These are phyloP conservation scores for Lachancea sp. DNA, from an alignment of 805 yeast species.

Conservation along the genomic window DNA sequence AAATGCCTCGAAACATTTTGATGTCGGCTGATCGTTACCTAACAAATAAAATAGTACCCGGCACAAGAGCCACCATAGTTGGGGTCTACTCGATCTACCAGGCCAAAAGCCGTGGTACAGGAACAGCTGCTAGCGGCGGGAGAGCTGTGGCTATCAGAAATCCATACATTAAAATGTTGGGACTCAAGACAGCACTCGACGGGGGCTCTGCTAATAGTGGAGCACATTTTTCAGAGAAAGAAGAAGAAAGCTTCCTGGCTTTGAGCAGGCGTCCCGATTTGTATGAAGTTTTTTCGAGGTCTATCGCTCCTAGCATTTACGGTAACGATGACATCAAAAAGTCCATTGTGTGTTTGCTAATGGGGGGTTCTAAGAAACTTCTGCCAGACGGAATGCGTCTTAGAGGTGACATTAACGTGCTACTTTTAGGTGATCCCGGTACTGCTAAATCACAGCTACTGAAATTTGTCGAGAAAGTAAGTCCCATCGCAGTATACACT, in stretches of 20 bases:
- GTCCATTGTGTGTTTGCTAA: constrained; percentile 82
- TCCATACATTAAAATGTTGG: constrained; percentile 83
- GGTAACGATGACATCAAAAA: constrained; percentile 91
- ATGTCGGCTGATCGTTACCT: constrained; percentile 84
- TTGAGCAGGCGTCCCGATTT: constrained; percentile 78
- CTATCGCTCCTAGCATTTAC: constrained; percentile 95
- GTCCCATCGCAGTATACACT: constrained; percentile 96
- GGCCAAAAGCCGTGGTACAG: constrained; percentile 50
- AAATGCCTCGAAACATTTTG: constrained; percentile 90
- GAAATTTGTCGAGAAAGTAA: constrained; percentile 93
- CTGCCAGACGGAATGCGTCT: constrained; percentile 94
- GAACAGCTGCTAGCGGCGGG: constrained; percentile 41
- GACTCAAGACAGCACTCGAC: constrained; percentile 79
- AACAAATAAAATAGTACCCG: constrained; percentile 89
- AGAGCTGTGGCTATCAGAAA: constrained; percentile 76
- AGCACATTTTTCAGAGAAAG: constrained; percentile 76
- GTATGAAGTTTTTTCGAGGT: constrained; percentile 74
- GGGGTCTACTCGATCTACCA: constrained; percentile 93
- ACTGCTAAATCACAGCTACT: constrained; percentile 92
- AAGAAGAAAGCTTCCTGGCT: constrained; percentile 83
- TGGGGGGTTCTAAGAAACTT: constrained; percentile 91
- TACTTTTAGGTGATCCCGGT: constrained; percentile 97
- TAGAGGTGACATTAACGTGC: constrained; percentile 89
- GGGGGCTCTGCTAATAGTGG: constrained; percentile 50
- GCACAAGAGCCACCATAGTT: constrained; percentile 83